Evolutionary conservation across 352 stramenopile species (phyloP), one percentile per base, ranked within the genome.

Genomic region (Pythium chondricola): DNA sequence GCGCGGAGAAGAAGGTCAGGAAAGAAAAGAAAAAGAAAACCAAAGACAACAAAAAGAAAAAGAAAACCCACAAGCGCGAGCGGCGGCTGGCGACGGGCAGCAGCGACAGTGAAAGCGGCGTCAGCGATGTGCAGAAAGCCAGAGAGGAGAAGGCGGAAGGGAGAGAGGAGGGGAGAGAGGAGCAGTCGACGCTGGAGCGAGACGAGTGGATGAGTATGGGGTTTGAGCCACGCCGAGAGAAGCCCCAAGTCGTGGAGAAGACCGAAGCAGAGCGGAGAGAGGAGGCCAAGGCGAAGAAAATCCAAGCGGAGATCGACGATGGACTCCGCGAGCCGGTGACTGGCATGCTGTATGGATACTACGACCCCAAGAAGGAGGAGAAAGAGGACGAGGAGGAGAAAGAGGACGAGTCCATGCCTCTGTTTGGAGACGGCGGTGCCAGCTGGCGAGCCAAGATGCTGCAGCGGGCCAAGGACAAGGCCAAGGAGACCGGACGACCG

Each of bases 371-470:
- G 57, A 79, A 88, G 14, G 48, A 63, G n/a, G 62, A 40, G 3
- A 59, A 21, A 17, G 29, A 22, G 26, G 43, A 58, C 27, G 26
- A 3, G 14, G 31, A 35, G 24, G 27, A 30, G 2, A 29, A 53
- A 22, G 47, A 63, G 7, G 44, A 54, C 0, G 52, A 43, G 6
- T 50, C 64, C 0, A 48, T 66, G 38, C 67, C 67, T 14, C 21
- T 82, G 11, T 69, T 86, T 33, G 82, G 82, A 6, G 79, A 93
- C 31, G 77, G 79, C 26, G 82, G 82, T 5, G 82, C 82, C 16
- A 93, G 82, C 49, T 93, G 82, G 82, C 71, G 78, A 13, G 71
- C 68, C 6, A 93, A 93, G 39, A 91, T 91, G 82, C 67, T 93
- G 3, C 72, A 85, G 48, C 67, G 77, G 41, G 82, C 82, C 0